phyloP scores from a whole-genome alignment of 2,329 filamentous ascomycete genomes.

The Fusarium torreyae region DNA sequence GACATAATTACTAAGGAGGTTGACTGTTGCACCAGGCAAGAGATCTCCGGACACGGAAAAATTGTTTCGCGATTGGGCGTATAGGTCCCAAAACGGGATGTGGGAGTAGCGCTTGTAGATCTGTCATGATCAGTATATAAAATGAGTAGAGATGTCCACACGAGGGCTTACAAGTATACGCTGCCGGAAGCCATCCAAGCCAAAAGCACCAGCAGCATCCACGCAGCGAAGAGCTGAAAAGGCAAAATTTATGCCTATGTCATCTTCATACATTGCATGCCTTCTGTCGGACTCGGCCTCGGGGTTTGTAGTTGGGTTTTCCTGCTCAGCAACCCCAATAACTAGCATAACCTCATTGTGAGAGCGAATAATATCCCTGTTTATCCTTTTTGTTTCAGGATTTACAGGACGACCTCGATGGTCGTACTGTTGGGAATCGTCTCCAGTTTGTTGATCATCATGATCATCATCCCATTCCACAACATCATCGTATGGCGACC shows the following conservation, averaged over 20 bases:
- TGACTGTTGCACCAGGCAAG: conserved; percentile 54
- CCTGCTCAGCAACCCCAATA: conserved; percentile 73
- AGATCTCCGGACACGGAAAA: conserved; percentile 53
- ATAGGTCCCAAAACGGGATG: conserved; percentile 64
- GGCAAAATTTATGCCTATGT: conserved; percentile 59
- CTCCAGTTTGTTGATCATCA: conserved; percentile 42
- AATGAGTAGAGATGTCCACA: not conserved
- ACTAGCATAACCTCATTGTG: conserved; percentile 76
- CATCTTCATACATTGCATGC: conserved; percentile 65
- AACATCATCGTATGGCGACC: conserved; percentile 73
- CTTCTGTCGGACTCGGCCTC: conserved; percentile 60
- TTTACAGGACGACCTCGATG: conserved; percentile 70
- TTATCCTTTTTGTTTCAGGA: conserved; percentile 67
- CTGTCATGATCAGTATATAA: conserved; percentile 52
- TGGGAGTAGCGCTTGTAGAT: conserved; percentile 67
- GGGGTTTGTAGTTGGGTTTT: conserved; percentile 59
- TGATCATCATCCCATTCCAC: conserved; percentile 62
- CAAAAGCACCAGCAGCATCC: conserved; percentile 65
- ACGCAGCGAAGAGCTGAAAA: conserved; percentile 54
- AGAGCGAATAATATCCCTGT: conserved; percentile 70
- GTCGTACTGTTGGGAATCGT: conserved; percentile 66
- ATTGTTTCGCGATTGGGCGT: conserved; percentile 46
- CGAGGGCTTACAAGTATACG: conserved; percentile 64
- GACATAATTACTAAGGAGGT: conserved; percentile 50
- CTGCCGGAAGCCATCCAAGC: conserved; percentile 67